A percentile compares a stretch with the other conserved stretches of the same genome.
These are phyloP conservation scores for Cantharellus anzutake DNA, from an alignment of 768 basidiomycete species.

Conservation along the genomic window DNA sequence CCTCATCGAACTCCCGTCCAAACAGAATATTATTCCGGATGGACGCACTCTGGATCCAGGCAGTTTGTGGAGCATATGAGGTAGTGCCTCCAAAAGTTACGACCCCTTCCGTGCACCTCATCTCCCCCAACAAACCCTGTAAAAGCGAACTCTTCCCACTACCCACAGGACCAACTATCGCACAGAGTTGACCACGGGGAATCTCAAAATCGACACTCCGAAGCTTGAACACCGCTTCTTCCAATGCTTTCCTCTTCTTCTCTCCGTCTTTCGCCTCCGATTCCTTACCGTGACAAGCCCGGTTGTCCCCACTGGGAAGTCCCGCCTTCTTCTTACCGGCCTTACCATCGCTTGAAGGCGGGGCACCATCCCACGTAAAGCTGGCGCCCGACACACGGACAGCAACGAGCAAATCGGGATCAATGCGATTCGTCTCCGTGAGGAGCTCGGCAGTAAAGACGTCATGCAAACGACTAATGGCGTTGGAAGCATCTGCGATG, in stretches of 20 bases:
- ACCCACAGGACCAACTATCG: conserved; percentile 52
- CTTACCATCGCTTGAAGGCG: conserved; percentile 2
- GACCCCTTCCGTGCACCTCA: conserved; percentile 38
- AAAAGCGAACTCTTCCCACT: conserved; percentile 32
- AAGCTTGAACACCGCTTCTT: conserved; percentile 37
- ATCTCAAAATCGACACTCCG: conserved; percentile 44
- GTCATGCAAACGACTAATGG: conserved; percentile 47
- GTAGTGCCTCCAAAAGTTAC: conserved; percentile 35
- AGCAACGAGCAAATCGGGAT: conserved; percentile 39
- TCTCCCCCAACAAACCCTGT: conserved; percentile 28
- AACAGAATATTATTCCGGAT: conserved; percentile 21
- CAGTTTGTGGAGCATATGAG: conserved; percentile 38
- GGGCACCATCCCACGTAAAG: conserved; percentile 76
- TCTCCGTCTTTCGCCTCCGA: conserved; percentile 1
- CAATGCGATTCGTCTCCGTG: conserved; percentile 34
- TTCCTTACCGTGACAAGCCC: too few relatives aligned
- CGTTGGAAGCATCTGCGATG: conserved; percentile 73
- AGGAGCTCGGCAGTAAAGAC: conserved; percentile 75
- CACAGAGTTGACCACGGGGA: conserved; percentile 29
- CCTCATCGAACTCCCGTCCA: conserved; percentile 17
- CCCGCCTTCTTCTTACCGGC: conserved; percentile 4
- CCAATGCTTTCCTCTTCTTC: conserved; percentile 10
- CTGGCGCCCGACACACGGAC: conserved; percentile 40
- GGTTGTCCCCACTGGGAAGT: neutral
- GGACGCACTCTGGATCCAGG: conserved; percentile 38